Evolutionary conservation across 345 rosid species (phyloP), one percentile per base, ranked within the genome.

Genomic region (Citrus sp.): DNA sequence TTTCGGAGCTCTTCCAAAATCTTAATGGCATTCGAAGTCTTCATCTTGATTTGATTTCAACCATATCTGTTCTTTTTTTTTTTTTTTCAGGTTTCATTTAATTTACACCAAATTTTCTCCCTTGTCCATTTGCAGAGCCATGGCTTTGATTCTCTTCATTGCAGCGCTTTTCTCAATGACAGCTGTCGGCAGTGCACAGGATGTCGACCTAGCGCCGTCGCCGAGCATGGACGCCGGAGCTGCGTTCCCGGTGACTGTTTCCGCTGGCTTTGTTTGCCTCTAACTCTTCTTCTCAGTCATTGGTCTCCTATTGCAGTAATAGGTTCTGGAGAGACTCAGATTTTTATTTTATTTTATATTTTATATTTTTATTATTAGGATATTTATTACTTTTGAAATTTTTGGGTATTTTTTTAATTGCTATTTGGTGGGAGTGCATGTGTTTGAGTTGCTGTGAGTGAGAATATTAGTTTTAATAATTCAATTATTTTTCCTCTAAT

Each of bases 201-300:
- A 80, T 21, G 38, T 66, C 40, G 73, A 0, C 32, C 49, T 67
- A 19, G 75, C 79, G 4, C 82, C 71, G 56, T 67, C 82, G 19
- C 75, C 75, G 7, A 65, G 34, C 8, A 80, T 75, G 79, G 82
- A 68, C 9, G 75, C 75, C 2, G 79, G 75, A 34, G 79, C 78
- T 69, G 79, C 70, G 1, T 69, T 61, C 27, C 69, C 59, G 40
- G 40, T 67, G 70, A 68, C 60, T 63, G 19, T 35, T 42, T 68
- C 64, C 22, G 64, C 46, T 42, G 65, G 28, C n/a, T 35, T 62
- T 34, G 55, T 46, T 68, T 59, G 70, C 70, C 24, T 19, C 35
- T 79, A 49, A 1, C 38, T 80, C 18, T 27, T 73, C 42, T 25
- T 67, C 56, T 67, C 76, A 27, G 38, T 46, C 2, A 21, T 37